Evolutionary conservation across 306 rosid species (phyloP).

Genomic region (Sicyos edulis): DNA sequence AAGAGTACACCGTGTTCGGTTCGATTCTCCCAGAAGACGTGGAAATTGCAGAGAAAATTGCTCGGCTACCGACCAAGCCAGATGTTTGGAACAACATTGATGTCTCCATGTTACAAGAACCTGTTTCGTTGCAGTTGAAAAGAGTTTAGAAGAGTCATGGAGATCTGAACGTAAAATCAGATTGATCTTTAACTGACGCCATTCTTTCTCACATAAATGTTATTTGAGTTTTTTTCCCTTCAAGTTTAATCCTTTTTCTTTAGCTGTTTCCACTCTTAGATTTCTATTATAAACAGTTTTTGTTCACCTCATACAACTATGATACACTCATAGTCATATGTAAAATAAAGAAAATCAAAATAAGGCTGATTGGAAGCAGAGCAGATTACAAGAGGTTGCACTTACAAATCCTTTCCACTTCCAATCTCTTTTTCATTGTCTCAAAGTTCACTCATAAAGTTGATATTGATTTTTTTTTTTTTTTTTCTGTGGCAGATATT

Average conservation of each 20-base stretch:
- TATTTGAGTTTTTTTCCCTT: background rate
- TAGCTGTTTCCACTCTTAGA: conserved; percentile 2
- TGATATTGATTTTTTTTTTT: background rate
- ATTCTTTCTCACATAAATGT: background rate
- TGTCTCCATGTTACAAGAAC: conserved; percentile 62
- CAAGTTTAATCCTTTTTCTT: background rate
- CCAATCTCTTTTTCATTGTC: background rate
- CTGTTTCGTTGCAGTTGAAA: conserved; percentile 43
- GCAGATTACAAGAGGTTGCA: background rate
- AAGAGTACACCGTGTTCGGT: conserved; percentile 73
- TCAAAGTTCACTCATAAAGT: background rate
- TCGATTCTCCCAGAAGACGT: conserved; percentile 92
- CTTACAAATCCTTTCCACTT: background rate
- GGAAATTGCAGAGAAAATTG: conserved; percentile 61
- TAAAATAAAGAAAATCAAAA: background rate
- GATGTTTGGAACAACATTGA: conserved; percentile 83
- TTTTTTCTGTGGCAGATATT: background rate
- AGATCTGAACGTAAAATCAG: conserved; percentile 30
- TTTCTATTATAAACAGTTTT: background rate
- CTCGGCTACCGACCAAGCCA: conserved; percentile 50
- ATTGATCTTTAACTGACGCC: conserved; percentile 22
- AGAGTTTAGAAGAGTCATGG: conserved; percentile 45
- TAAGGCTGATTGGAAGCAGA: conserved; percentile 6
- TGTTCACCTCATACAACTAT: background rate
- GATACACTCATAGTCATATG: background rate